Conservation (phyloP, 805 yeast genomes). For the Lipomyces chichibuensis region DNA sequence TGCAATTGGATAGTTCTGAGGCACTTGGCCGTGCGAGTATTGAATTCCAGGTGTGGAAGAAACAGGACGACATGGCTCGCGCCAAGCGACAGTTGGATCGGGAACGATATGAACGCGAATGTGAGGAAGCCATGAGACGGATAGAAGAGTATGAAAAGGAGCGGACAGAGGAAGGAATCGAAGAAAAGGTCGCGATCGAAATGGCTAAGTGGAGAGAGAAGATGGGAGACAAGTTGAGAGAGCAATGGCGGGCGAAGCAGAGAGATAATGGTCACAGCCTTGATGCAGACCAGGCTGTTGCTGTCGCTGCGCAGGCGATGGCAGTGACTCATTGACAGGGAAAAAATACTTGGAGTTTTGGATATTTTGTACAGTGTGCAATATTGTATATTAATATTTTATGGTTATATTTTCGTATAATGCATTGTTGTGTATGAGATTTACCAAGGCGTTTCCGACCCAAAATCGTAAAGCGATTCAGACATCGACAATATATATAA, state of each 20-base stretch:
- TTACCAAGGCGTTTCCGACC: too few species aligned
- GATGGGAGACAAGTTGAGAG: conserved; percentile 24
- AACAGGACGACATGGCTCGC: conserved; percentile 21
- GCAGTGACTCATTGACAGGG: neutral
- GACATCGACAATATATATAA: neutral
- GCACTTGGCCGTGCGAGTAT: conserved; percentile 17
- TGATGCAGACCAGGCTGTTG: conserved; percentile 17
- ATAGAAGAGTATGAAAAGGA: conserved; percentile 30
- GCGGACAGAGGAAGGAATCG: conserved; percentile 30
- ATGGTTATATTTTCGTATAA: neutral
- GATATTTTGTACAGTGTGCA: neutral
- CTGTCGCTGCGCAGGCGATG: conserved; percentile 27
- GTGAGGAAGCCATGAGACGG: conserved; percentile 11
- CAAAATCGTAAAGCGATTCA: neutral
- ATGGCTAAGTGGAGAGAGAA: conserved; percentile 28
- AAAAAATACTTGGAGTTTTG: neutral
- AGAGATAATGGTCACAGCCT: conserved; percentile 1
- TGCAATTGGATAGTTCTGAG: conserved; percentile 23
- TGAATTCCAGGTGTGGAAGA: conserved; percentile 31
- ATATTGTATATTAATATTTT: neutral
- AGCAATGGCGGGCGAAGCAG: conserved; percentile 19
- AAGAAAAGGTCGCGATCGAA: conserved; percentile 26
- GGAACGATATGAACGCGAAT: conserved; percentile 31
- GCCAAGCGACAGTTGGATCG: conserved; percentile 28
- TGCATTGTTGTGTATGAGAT: neutral